Evolutionary conservation across 306 rosid species (phyloP), one percentile per base, ranked within the genome.

Genomic region (Cicer judaicum): DNA sequence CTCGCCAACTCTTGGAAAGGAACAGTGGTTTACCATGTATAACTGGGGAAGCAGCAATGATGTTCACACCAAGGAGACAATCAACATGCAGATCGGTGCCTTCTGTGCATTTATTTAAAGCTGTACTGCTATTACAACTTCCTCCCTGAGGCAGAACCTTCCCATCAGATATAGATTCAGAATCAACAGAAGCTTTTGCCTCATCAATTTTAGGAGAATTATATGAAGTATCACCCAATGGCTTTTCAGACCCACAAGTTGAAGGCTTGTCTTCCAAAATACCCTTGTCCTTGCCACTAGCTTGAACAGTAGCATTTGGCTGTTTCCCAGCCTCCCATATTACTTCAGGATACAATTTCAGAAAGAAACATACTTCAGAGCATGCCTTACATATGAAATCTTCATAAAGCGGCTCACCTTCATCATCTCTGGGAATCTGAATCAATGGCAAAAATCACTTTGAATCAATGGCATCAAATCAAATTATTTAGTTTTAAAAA

Each of bases 341-440:
- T 59, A 66, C 63, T 75, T 74, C 86, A 76, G 91, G 94, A 82
- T 95, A 95, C n/a, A 85, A 68, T 38, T 83, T 85, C 66, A 95
- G 56, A 68, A 95, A 92, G 62, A 82, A 87, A 77, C 92, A 90
- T 54, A 84, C 79, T 55, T 68, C 89, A 7, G 99, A 95, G 88
- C 99, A 95, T 49, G 88, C 80, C 75, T 70, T 69, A 46, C 99
- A 95, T 72, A 92, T 89, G 68, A 92, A 89, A 40, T 95, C 99
- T 73, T 90, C 98, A 55, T 92, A 92, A 38, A 85, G 74, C 48
- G 96, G 99, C 83, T 90, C 99, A 7, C 93, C 99, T 81, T 95
- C 99, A 39, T 90, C 98, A 18, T 90, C 99, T 84, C 93, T 89
- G 67, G 98, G 99, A 70, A 92, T 87, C 99, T 95, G 87, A 39